A percentile compares a stretch with the other conserved stretches of the same genome.
These are phyloP conservation scores for Venturia pyrina DNA, from an alignment of 2,329 filamentous ascomycete genomes.

Conservation along the genomic window DNA sequence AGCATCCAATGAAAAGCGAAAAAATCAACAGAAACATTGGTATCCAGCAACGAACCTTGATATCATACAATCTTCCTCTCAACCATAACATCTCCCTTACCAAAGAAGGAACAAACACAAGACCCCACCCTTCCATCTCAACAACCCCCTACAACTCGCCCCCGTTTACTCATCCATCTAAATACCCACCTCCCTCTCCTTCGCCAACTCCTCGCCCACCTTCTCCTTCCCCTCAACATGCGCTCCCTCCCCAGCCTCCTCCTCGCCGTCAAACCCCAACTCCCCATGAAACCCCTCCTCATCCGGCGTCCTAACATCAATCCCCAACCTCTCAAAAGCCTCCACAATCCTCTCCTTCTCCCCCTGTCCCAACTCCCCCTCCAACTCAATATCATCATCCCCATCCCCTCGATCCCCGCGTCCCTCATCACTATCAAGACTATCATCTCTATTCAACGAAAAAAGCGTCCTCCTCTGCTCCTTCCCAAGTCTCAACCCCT, in stretches of 20 bases:
- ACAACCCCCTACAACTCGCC: not conserved
- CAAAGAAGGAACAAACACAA: too few relatives aligned
- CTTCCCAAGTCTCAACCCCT: not conserved
- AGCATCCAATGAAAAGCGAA: too few relatives aligned
- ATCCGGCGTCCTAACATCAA: slow-evolving; percentile 6
- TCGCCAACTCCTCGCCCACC: not conserved
- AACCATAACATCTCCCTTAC: too few relatives aligned
- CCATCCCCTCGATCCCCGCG: not conserved
- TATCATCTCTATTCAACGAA: not conserved
- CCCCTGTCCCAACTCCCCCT: not conserved
- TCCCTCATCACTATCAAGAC: not conserved
- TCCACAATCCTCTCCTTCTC: not conserved
- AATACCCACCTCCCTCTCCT: not conserved
- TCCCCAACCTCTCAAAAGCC: slow-evolving; percentile 10
- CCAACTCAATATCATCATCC: slow-evolving; percentile 1
- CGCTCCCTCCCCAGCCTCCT: not conserved
- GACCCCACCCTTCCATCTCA: not conserved
- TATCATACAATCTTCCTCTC: too few relatives aligned
- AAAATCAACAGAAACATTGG: too few relatives aligned
- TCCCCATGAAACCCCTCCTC: not conserved
- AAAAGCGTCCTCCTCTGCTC: not conserved
- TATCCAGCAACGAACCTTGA: too few relatives aligned
- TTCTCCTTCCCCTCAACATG: not conserved
- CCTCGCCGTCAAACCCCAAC: not conserved
- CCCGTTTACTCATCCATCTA: not conserved